A percentile compares a stretch with the other conserved stretches of the same genome.
These are phyloP conservation scores for Citrullus mucosospermus DNA, from an alignment of 306 rosid species.

Conservation along the genomic window DNA sequence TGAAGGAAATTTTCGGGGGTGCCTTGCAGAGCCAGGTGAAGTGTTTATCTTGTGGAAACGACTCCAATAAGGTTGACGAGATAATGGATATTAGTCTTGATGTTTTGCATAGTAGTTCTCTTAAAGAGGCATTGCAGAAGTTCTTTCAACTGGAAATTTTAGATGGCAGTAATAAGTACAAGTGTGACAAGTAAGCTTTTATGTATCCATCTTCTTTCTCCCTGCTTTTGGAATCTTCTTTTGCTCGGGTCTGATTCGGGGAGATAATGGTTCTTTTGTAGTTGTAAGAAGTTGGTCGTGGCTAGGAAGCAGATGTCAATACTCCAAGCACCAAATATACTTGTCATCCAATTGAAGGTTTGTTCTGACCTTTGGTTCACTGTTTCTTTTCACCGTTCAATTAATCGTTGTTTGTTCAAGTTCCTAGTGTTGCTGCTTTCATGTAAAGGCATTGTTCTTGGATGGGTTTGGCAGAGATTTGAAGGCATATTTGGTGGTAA, in stretches of 20 bases:
- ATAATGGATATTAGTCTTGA: constrained; percentile 98
- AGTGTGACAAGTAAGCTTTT: constrained; percentile 68
- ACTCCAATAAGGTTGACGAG: constrained; percentile 96
- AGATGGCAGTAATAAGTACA: constrained; percentile 92
- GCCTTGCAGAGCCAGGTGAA: constrained; percentile 99
- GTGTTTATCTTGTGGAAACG: constrained; percentile 80
- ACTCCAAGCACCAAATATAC: constrained; percentile 85
- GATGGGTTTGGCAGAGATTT: constrained; percentile 63
- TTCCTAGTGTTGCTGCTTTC: constrained; percentile 9
- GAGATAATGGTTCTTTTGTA: constrained; percentile 18
- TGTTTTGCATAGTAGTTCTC: constrained; percentile 83
- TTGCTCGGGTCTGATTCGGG: constrained; percentile 13
- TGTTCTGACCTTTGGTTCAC: background rate
- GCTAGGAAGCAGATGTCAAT: constrained; percentile 95
- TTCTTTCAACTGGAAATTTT: constrained; percentile 87
- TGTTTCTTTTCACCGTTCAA: constrained; percentile 2
- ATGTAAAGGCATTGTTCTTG: constrained; percentile 17
- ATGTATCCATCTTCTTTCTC: background rate
- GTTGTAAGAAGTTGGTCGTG: constrained; percentile 84
- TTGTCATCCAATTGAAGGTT: constrained; percentile 92
- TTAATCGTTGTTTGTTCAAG: background rate
- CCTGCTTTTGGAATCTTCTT: background rate
- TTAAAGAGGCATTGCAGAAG: constrained; percentile 70
- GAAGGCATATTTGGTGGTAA: constrained; percentile 86
- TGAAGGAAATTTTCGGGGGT: constrained; percentile 90